Evolutionary conservation across 176 grass and related monocot genomes (phyloP).

Genomic region (Tillandsia leiboldiana): DNA sequence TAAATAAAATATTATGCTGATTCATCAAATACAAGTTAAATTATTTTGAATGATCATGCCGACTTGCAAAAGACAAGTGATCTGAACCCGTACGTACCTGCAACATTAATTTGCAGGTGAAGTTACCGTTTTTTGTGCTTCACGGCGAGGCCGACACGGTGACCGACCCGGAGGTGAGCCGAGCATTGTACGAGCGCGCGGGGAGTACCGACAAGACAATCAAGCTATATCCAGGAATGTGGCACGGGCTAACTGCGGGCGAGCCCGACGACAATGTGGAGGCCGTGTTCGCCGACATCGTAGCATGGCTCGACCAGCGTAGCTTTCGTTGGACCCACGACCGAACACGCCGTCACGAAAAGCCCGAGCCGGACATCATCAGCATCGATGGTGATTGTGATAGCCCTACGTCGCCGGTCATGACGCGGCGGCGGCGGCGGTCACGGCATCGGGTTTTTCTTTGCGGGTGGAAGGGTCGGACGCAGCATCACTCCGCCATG

Average conservation of each 20-base stretch:
- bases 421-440: neutral
- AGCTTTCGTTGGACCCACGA: constrained; percentile 13
- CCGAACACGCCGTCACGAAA: neutral
- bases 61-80: too few species aligned
- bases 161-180: constrained; percentile 87
- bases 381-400: neutral
- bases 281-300: constrained; percentile 63
- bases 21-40: too few species aligned
- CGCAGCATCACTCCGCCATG: constrained; percentile 49
- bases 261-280: constrained; percentile 71
- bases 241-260: constrained; percentile 77
- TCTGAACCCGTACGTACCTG: too few species aligned
- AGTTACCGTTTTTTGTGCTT: constrained; percentile 69
- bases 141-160: constrained; percentile 82
- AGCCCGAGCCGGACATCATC: neutral
- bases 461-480: constrained; percentile 39
- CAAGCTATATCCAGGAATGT: constrained; percentile 86
- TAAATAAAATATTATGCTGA: too few species aligned
- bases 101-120: constrained; percentile 34
- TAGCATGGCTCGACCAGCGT: constrained; percentile 44
- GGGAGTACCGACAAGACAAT: constrained; percentile 70
- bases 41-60: too few species aligned
- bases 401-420: neutral
- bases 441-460: constrained; percentile 18
- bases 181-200: constrained; percentile 41